phyloP scores from a whole-genome alignment of 208 protist species.

The Wallacemonas rigidus region DNA sequence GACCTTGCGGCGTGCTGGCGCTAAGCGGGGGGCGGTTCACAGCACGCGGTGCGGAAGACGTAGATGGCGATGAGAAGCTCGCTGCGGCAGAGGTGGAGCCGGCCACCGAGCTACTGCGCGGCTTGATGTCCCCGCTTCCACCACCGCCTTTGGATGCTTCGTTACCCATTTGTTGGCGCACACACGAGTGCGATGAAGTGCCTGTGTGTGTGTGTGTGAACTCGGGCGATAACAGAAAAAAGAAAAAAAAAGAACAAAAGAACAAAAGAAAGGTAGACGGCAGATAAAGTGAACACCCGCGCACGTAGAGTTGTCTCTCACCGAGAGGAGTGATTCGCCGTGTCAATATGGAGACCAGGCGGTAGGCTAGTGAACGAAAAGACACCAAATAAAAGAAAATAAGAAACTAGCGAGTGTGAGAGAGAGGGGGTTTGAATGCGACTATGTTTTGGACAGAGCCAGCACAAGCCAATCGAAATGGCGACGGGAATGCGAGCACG shows the following conservation, averaged over 20 bases:
- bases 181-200: no score
- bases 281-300: background rate
- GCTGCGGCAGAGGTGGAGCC: background rate
- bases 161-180: constrained; percentile 16
- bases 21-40: constrained; percentile 11
- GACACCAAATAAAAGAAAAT: constrained; percentile 11
- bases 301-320: background rate
- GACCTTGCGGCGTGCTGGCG: constrained; percentile 7
- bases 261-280: background rate
- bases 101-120: background rate
- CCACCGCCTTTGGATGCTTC: constrained; percentile 20
- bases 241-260: constrained; percentile 16
- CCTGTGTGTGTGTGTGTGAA: no score
- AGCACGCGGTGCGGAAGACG: constrained; percentile 1
- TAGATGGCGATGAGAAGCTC: background rate
- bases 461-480: background rate
- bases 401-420: background rate
- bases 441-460: no score
- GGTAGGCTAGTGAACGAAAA: background rate
- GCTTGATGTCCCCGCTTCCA: background rate
- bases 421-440: no score
- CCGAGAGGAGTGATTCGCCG: background rate
- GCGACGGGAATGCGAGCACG: background rate
- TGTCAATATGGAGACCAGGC: no score
- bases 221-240: no score